These are phyloP conservation scores for Eimeria falciformis DNA, from an alignment of 169 alveolate genomes.

Conservation along the genomic window DNA sequence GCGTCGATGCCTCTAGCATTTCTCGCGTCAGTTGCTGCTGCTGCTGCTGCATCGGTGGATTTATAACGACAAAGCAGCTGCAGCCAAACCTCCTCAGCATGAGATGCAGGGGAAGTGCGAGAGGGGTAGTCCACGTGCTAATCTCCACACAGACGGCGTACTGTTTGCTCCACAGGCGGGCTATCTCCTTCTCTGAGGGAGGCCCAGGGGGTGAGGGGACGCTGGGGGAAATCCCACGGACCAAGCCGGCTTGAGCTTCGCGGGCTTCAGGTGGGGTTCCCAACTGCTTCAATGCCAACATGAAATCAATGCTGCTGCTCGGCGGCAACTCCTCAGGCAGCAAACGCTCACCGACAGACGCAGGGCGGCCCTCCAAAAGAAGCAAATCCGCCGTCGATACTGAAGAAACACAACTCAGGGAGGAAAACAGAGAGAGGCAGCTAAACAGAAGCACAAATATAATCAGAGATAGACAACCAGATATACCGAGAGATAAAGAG, in stretches of 20 bases:
- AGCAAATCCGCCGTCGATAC: constrained; percentile 26
- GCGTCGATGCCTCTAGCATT: neutral
- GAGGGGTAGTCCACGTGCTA: constrained; percentile 22
- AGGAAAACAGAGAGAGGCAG: neutral
- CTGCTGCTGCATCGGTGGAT: constrained; percentile 37
- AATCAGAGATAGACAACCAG: neutral
- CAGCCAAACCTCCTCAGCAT: constrained; percentile 47
- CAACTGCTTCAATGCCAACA: constrained; percentile 34
- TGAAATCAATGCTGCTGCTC: constrained; percentile 26
- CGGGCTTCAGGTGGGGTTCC: neutral
- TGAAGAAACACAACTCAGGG: neutral
- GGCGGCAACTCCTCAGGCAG: constrained; percentile 5
- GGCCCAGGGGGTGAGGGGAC: no score
- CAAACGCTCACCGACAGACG: neutral
- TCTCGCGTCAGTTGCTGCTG: constrained; percentile 4
- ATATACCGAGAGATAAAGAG: no score
- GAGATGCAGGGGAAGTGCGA: constrained; percentile 35
- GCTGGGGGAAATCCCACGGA: no score
- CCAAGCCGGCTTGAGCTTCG: no score
- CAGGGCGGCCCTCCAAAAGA: constrained; percentile 24
- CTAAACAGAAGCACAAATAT: neutral
- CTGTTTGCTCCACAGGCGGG: constrained; percentile 1
- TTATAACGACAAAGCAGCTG: constrained; percentile 38
- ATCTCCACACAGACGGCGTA: constrained; percentile 33
- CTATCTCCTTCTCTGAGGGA: neutral